Percentiles rank a stretch among this genome's conserved stretches.
phyloP scores from a whole-genome alignment of 192 early-diverging fungal genomes.

The Spizellomyces punctatus region DNA sequence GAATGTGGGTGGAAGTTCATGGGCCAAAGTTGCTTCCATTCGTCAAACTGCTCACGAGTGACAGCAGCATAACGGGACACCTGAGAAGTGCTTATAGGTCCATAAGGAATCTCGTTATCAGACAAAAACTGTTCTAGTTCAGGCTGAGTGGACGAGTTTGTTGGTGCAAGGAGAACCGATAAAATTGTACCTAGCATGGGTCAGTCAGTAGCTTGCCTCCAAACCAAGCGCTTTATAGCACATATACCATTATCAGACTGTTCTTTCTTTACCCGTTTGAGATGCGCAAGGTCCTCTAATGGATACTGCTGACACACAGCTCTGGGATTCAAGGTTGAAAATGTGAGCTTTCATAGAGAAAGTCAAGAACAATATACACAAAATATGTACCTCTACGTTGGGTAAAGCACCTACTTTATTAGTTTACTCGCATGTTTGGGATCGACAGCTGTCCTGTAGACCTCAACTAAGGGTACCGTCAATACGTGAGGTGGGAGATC shows the following conservation, averaged over 20 bases:
- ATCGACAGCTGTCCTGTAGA: slow-evolving; percentile 13
- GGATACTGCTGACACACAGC: slow-evolving; percentile 11
- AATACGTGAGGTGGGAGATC: not conserved
- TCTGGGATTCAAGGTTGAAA: slow-evolving; percentile 11
- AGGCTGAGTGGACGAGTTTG: not conserved
- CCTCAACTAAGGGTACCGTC: slow-evolving; percentile 12
- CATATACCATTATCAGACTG: slow-evolving; percentile 3
- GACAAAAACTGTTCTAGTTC: slow-evolving; percentile 17
- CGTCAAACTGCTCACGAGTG: slow-evolving; percentile 71
- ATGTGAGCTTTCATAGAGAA: not conserved
- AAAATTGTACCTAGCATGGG: not conserved
- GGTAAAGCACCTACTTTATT: slow-evolving; percentile 25
- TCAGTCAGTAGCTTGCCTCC: not conserved
- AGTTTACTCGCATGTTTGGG: slow-evolving; percentile 21
- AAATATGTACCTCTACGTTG: not conserved
- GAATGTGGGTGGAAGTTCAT: slow-evolving; percentile 63
- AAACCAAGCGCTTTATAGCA: not conserved
- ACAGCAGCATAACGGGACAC: slow-evolving; percentile 68
- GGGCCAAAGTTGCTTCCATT: slow-evolving; percentile 84
- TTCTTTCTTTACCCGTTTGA: slow-evolving; percentile 24
- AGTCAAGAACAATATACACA: not conserved
- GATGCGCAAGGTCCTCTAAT: slow-evolving; percentile 13
- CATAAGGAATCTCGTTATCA: not conserved
- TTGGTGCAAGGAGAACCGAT: slow-evolving; percentile 16
- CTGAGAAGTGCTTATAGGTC: slow-evolving; percentile 21